Evolutionary conservation across 1,284 basidiomycete species (phyloP), one percentile per base, ranked within the genome.

Genomic region (Sparassis latifolia): DNA sequence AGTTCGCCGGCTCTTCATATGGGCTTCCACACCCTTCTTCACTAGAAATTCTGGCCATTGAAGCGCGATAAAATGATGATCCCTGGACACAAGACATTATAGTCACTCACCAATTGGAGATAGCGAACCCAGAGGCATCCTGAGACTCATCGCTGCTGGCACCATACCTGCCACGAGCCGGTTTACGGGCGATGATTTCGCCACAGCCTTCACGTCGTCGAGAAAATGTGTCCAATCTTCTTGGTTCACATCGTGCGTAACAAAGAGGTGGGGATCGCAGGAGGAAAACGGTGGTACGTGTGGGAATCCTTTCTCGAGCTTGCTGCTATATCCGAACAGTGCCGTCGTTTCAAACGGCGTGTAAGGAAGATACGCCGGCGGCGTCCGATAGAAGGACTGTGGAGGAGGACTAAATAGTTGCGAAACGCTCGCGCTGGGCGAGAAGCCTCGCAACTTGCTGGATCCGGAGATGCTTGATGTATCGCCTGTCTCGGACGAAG

Each of bases 191-290:
- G 55, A 52, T 31, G 53, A 44, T 44, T 49, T 44, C 28, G 52
- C 56, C 9, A 56, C 60, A 27, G 45, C 37, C 38, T 52, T 55
- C 37, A 64, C 42, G 40, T 64, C 58, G 30, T 49, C 49, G 47
- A 65, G 27, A 52, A 64, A 64, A 3, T 45, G 49, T 33, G 30
- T 39, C 74, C 74, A 76, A 56, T 76, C 74, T 7, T 55, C 55
- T 57, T 74, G 67, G 10, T 48, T 60, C 5, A 76, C 62, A 56
- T 75, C 72, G 55, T 70, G 69, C 42, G 63, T 58, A 5, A 51
- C 51, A 52, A 76, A 75, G 5, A 72, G 72, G 57, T 76, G 73
- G 10, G 66, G 67, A 31, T 45, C 46, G 20, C 45, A 39, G 12
- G 42, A 2, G 7, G 48, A 51, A 5, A 44, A 44, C 10, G 62